A percentile compares a stretch with the other conserved stretches of the same genome.
These are phyloP conservation scores for Pezicula neosporulosa DNA, from an alignment of 2,329 filamentous ascomycete species.

Conservation along the genomic window DNA sequence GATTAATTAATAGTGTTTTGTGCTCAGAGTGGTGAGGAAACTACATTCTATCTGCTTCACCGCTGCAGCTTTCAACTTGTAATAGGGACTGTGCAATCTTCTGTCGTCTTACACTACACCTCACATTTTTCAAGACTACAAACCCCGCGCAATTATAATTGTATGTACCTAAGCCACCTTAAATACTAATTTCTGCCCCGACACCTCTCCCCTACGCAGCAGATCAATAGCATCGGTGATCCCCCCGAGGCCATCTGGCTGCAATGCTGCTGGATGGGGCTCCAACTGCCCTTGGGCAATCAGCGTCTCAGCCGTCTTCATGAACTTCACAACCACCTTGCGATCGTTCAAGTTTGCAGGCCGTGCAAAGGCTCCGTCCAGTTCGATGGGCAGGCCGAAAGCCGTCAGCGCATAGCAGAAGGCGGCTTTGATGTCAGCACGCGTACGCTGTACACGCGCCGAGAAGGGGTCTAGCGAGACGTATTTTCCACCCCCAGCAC, in stretches of 20 bases:
- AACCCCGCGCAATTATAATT: no score
- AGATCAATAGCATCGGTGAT: not conserved
- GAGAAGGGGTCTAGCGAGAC: not conserved
- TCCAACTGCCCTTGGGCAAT: not conserved
- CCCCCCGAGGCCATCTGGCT: not conserved
- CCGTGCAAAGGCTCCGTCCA: not conserved
- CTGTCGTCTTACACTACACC: no score
- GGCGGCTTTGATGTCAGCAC: not conserved
- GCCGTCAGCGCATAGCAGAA: not conserved
- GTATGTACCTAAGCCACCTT: not conserved
- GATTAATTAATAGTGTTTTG: no score
- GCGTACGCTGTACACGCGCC: slow-evolving; percentile 21
- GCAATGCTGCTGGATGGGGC: not conserved
- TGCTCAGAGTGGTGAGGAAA: no score
- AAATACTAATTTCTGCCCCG: not conserved
- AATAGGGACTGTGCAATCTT: no score
- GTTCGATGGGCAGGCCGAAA: not conserved
- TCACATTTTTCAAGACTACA: no score
- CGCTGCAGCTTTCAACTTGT: no score
- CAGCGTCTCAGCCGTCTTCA: not conserved
- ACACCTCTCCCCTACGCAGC: not conserved
- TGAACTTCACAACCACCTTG: not conserved
- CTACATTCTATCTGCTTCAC: no score
- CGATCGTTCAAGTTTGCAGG: not conserved
- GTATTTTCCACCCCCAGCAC: not conserved